These are phyloP conservation scores for Pezicula neosporulosa DNA, from an alignment of 2,329 filamentous ascomycete species.

Conservation along the genomic window DNA sequence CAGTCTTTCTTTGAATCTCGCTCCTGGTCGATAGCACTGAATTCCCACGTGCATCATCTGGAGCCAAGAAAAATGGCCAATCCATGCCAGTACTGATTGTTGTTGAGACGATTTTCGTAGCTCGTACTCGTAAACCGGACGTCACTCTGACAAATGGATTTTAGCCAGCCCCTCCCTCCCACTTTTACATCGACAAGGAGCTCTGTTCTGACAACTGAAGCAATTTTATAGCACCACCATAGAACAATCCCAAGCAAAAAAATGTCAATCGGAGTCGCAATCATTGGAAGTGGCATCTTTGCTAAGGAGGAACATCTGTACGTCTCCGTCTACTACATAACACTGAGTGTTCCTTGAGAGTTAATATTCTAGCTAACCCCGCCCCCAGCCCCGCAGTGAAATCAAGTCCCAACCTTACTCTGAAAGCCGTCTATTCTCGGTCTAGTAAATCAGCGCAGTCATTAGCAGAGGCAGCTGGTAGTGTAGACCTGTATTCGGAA, in stretches of 20 bases:
- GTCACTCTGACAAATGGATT: too few species aligned
- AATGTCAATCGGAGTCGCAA: conserved; percentile 48
- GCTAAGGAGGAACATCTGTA: conserved; percentile 54
- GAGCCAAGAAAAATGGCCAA: too few species aligned
- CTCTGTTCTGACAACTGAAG: too few species aligned
- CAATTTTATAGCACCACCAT: too few species aligned
- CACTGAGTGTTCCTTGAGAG: neutral
- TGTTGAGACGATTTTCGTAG: too few species aligned
- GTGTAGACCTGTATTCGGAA: conserved; percentile 27
- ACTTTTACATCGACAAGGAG: too few species aligned
- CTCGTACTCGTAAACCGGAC: too few species aligned
- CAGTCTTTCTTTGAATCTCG: too few species aligned
- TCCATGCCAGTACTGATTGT: too few species aligned
- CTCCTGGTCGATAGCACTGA: too few species aligned
- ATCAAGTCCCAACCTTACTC: conserved; percentile 42
- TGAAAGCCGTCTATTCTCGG: conserved; percentile 45
- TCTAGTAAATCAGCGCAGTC: conserved; percentile 26
- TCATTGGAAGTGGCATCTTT: conserved; percentile 63
- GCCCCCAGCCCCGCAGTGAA: conserved; percentile 52
- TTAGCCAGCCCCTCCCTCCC: too few species aligned
- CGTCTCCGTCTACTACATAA: conserved; percentile 10
- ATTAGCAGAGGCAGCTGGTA: conserved; percentile 38
- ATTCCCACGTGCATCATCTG: too few species aligned
- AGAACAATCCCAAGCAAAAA: conserved; percentile 4
- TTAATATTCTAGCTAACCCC: conserved; percentile 3